Base-by-base conservation (phyloP, 2,329 filamentous ascomycete genomes). In the Fusarium sp. region DNA sequence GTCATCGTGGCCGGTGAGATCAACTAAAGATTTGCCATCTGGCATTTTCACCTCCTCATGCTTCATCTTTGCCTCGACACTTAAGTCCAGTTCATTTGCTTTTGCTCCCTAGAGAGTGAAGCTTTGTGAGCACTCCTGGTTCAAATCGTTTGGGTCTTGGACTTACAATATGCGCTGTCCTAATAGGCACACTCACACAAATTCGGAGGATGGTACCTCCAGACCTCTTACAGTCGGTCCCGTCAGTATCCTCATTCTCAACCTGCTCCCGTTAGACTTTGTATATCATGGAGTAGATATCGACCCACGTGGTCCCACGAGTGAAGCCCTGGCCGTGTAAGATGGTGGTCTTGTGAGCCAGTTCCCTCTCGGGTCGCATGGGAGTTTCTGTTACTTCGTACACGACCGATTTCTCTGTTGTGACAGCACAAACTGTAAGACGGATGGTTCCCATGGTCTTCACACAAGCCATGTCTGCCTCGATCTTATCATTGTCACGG, bases 131-230 rank as follows among this genome's bases (percentile, higher is more conserved):
- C 1, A 24, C 18, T 3, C 6, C 5, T 13, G 17, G 12, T 8
- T 18, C 1, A 2, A 26, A 24, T 18, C 0, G 7, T 13, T 6
- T 1, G 12, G 5, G 15, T 5, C n/a, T 26, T 26, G 7, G 5
- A 26, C 42, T 45, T 45, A 45, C 42, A 5, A 13, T 26, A 12
- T 6, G n/a, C 42, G 24, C 17, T 9, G 17, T 45, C 18, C 11
- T 7, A 13, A 7, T 26, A 45, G 11, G 20, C 17, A 17, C 18
- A 45, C 6, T 26, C 11, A 5, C n/a, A 10, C 12, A 20, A 7
- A 26, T 18, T 2, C 5, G 0, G 7, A 45, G 42, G 11, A 26
- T 1, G 7, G n/a, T 26, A 9, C 15, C 42, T 26, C 7, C n/a
- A 10, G 8, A 6, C 11, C 11, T 45, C 42, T 12, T 24, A 26